Evolutionary conservation across 2,329 filamentous ascomycete genomes (phyloP), one percentile per base, ranked within the genome.

Genomic region (Simplicillium aogashimaense): DNA sequence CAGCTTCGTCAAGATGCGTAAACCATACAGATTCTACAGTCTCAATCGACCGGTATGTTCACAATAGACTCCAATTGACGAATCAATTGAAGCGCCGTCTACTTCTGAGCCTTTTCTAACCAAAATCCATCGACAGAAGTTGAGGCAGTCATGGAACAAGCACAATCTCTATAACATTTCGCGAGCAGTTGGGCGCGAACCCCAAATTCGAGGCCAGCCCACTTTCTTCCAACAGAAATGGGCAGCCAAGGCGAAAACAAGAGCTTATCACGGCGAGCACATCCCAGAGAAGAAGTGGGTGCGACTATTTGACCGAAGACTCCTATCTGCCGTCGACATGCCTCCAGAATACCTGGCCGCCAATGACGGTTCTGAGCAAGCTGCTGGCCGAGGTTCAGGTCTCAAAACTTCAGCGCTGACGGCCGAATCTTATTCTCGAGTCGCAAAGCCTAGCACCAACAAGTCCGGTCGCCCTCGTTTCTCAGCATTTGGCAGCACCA

Each of bases 171-270:
- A 86, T 77, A 95, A 95, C 66, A 67, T 98, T 49, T 66, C 70
- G 38, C 58, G 59, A 32, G 50, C 52, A 15, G 52, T 51, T 25
- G 60, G 59, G 13, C 49, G 49, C 37, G 60, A 55, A 51, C 45
- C 53, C 6, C 47, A 49, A 17, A 52, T 56, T 28, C 55, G 49
- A 15, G 53, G 57, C 13, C 51, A 50, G 38, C 63, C 66, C 46
- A 95, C 89, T 35, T 94, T 92, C 67, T 98, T 94, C 74, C 90
- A 97, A 72, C 90, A 97, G 66, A 98, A 98, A 82, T 98, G 90
- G 90, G 64, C 66, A 2, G 86, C 90, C 54, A 98, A 98, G 65
- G 79, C 88, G 16, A 61, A 81, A 48, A 78, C 86, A 33, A 81
- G 92, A 50, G 81, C 75, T 47, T 98, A 97, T 64, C 92, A 98